These are phyloP conservation scores for Lactarius trivialis DNA, from an alignment of 768 basidiomycete genomes.

Conservation along the genomic window DNA sequence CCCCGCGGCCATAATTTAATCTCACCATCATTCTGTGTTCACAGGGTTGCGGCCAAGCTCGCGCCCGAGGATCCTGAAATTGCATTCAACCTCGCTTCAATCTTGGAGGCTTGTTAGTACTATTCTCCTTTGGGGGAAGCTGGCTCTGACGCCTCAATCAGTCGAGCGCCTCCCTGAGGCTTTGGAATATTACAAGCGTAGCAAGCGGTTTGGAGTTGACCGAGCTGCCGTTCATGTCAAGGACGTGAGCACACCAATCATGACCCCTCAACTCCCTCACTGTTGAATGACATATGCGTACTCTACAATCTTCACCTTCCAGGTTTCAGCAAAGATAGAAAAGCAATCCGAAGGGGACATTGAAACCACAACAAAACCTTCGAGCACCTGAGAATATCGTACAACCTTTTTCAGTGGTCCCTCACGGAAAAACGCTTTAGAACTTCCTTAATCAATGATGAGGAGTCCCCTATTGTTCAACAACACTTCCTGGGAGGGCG, in stretches of 20 bases:
- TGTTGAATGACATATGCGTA: slow-evolving; percentile 19
- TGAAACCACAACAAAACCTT: slow-evolving; percentile 18
- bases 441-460: slow-evolving; percentile 16
- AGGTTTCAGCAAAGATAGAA: slow-evolving; percentile 81
- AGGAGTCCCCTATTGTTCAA: slow-evolving; percentile 21
- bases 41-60: slow-evolving; percentile 74
- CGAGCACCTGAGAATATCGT: slow-evolving; percentile 12
- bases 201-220: slow-evolving; percentile 71
- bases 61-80: slow-evolving; percentile 88
- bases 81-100: slow-evolving; percentile 85
- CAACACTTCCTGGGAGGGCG: slow-evolving; percentile 9
- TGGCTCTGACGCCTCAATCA: slow-evolving; percentile 28
- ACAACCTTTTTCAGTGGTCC: neutral
- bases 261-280: slow-evolving; percentile 9
- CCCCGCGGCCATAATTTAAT: slow-evolving; percentile 26
- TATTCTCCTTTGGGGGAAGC: neutral
- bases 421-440: neutral
- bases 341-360: slow-evolving; percentile 42
- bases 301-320: slow-evolving; percentile 20
- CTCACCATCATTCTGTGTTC: slow-evolving; percentile 26
- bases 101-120: slow-evolving; percentile 76
- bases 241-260: slow-evolving; percentile 45
- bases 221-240: slow-evolving; percentile 78
- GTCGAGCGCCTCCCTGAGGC: slow-evolving; percentile 78
- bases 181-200: slow-evolving; percentile 72